Evolutionary conservation across 1,284 basidiomycete genomes (phyloP).

Genomic region (Cutaneotrichosporon sp.): DNA sequence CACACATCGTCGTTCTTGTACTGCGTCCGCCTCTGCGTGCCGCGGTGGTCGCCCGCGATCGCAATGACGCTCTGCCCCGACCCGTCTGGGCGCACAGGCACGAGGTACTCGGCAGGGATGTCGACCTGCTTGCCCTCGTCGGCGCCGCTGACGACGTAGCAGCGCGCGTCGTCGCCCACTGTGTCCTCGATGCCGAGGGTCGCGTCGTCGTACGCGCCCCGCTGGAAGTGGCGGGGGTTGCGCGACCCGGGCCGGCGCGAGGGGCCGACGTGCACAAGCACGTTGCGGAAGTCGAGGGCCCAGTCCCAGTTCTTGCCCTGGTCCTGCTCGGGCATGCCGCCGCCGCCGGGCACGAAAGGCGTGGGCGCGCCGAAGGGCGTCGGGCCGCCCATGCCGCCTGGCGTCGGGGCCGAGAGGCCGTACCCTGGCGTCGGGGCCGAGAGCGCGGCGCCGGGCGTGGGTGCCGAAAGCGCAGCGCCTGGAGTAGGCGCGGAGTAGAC

Average conservation of each 20-base stretch:
- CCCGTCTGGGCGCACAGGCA: conserved; percentile 37
- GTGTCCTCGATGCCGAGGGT: conserved; percentile 40
- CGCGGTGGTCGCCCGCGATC: conserved; percentile 36
- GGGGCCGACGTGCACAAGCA: conserved; percentile 45
- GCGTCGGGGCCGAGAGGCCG: conserved; percentile 22
- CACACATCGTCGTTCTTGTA: conserved; percentile 43
- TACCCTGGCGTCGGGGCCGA: conserved; percentile 49
- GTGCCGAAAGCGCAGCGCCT: conserved; percentile 47
- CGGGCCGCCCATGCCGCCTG: conserved; percentile 52
- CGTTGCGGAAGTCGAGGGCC: conserved; percentile 51
- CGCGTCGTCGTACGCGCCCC: conserved; percentile 40
- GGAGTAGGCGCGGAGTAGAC: conserved; percentile 56
- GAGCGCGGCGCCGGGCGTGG: conserved; percentile 53
- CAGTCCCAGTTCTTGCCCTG: conserved; percentile 43
- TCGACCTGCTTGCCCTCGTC: conserved; percentile 33
- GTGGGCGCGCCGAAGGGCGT: conserved; percentile 49
- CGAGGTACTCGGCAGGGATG: conserved; percentile 45
- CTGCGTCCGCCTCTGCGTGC: conserved; percentile 42
- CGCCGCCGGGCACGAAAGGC: conserved; percentile 15
- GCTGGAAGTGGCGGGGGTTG: conserved; percentile 48
- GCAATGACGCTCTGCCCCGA: conserved; percentile 43
- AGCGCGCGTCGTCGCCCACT: conserved; percentile 16
- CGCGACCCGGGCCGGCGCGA: conserved; percentile 34
- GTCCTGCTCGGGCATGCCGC: not conserved
- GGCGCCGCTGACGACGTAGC: conserved; percentile 28